Base-by-base conservation (phyloP, 768 basidiomycete species). In the Rhodosporidiobolus sp. region DNA sequence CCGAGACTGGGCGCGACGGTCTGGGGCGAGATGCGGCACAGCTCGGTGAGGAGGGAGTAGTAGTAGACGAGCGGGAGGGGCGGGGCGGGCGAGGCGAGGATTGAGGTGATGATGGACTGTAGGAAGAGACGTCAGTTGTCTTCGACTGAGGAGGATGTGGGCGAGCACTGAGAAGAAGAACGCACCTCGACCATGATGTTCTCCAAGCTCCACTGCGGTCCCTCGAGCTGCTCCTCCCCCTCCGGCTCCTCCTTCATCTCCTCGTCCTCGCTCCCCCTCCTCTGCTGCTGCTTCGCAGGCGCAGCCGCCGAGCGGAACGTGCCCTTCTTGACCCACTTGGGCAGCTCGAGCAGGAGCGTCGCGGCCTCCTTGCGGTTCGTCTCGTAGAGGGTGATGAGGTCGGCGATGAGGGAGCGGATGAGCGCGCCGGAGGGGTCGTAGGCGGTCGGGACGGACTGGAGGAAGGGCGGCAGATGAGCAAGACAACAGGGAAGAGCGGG, bases 1-100 rank as follows among this genome's bases (percentile, higher is more conserved):
- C 96, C 96, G 28, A 99, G 92, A 3, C 94, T 92, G 0, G 96
- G 96, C 8, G 96, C 96, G 61, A 94, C 90, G 4, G 93, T 95
- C 11, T 86, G 85, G 0, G 95, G 94, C 1, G 91, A 90, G n/a
- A 94, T 83, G 80, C 96, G 95, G 83, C 94, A 97, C 14, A 99
- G 83, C 79, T 99, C 95, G 30, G 91, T 91, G 69, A 98, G 89
- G 65, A 98, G 84, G 7, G 90, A 84, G 70, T 89, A 88, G 79
- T 96, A 92, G 81, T 96, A 98, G 12, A 95, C 83, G 0, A 90
- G 83, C 79, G 90, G 90, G 77, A 89, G 87, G 0, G 86, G 84
- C 9, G 94, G 83, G 74, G 89, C 86, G 0, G 96, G 95, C 16
- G 96, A 83, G 28, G 89, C 79, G 76, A 95, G 86, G 72, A 90